Evolutionary conservation across 768 basidiomycete genomes (phyloP).

Genomic region (Grammothele lineata): DNA sequence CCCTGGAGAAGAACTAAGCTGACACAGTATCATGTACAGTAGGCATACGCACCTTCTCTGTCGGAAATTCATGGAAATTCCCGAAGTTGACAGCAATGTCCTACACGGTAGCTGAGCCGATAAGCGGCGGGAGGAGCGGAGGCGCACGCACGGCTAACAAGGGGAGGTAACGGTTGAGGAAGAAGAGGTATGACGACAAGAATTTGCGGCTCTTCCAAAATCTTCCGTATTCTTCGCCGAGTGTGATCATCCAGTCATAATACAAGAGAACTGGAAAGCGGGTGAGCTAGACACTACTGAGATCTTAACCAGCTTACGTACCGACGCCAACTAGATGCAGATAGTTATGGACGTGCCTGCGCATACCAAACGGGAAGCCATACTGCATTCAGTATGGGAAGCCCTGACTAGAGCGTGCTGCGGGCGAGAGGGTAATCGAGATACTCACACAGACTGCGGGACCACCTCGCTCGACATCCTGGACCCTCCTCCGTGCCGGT

Average conservation of each 20-base stretch:
- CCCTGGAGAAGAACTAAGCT: constrained; percentile 11
- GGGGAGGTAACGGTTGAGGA: constrained; percentile 46
- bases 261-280: constrained; percentile 24
- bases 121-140: constrained; percentile 27
- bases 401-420: too few relatives aligned
- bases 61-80: constrained; percentile 16
- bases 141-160: constrained; percentile 29
- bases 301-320: constrained; percentile 1
- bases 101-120: constrained; percentile 9
- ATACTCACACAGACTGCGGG: background rate
- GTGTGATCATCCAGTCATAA: constrained; percentile 29
- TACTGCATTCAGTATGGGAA: too few relatives aligned
- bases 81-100: constrained; percentile 19
- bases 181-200: constrained; percentile 40
- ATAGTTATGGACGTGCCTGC: constrained; percentile 22
- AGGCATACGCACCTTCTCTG: constrained; percentile 11
- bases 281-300: background rate
- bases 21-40: background rate
- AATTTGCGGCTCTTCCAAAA: constrained; percentile 42
- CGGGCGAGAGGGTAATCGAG: too few relatives aligned
- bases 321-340: constrained; percentile 21
- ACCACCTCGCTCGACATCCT: background rate
- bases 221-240: constrained; percentile 35
- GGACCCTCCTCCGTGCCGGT: too few relatives aligned
- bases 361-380: too few relatives aligned